Conservation (phyloP, 2,329 filamentous ascomycete genomes). For the Sarocladium oryzae region DNA sequence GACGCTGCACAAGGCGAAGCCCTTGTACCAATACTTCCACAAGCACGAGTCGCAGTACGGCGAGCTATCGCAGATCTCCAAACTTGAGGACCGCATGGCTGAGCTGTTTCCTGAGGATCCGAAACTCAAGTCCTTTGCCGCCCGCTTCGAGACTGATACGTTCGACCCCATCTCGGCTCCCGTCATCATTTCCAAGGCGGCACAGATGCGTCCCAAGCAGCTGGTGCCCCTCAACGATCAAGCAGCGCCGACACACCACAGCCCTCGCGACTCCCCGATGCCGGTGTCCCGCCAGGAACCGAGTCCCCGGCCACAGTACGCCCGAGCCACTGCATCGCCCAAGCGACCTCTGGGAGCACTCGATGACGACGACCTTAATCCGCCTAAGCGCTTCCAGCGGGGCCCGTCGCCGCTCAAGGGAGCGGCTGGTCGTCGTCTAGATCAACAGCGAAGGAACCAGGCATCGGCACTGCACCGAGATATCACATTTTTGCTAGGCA, state of each 20-base stretch:
- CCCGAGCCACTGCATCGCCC: conserved; percentile 45
- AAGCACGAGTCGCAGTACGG: conserved; percentile 93
- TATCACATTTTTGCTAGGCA: conserved; percentile 58
- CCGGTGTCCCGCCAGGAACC: conserved; percentile 24
- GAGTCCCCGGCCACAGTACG: conserved; percentile 42
- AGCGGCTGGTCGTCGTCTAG: conserved; percentile 75
- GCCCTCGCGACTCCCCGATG: conserved; percentile 26
- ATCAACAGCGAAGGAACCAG: conserved; percentile 64
- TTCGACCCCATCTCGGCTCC: conserved; percentile 81
- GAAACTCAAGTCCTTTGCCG: conserved; percentile 65
- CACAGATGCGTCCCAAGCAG: conserved; percentile 65
- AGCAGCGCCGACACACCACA: conserved; percentile 37
- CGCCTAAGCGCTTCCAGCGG: conserved; percentile 78
- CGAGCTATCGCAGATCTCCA: conserved; percentile 82
- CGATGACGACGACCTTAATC: conserved; percentile 68
- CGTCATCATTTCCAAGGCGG: conserved; percentile 72
- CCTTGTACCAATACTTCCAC: conserved; percentile 87
- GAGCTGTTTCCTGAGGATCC: conserved; percentile 91
- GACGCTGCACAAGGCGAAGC: conserved; percentile 67
- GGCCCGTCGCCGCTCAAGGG: conserved; percentile 93
- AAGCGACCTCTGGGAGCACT: conserved; percentile 52
- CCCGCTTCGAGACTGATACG: conserved; percentile 61
- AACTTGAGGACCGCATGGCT: conserved; percentile 86
- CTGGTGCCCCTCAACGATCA: conserved; percentile 47
- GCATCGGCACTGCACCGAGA: conserved; percentile 66